Percentiles rank a stretch among this genome's conserved stretches.
phyloP scores from a whole-genome alignment of 2,329 filamentous ascomycete genomes.

The Trichophyton verrucosum region DNA sequence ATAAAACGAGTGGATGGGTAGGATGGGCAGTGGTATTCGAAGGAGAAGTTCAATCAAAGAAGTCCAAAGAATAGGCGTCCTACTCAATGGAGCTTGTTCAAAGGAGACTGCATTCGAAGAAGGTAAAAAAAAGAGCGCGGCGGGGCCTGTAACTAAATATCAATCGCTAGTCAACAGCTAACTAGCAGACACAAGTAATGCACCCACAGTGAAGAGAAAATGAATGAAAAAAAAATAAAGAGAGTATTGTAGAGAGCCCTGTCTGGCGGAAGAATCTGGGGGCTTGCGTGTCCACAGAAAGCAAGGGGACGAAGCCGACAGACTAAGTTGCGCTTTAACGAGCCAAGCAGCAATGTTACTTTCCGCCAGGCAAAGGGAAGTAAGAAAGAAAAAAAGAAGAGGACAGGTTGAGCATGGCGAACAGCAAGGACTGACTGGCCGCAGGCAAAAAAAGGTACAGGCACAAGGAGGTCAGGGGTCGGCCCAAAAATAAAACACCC shows the following conservation, averaged over 20 bases:
- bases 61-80: neutral
- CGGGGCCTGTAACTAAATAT: neutral
- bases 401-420: neutral
- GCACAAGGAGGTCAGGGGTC: no score
- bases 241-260: neutral
- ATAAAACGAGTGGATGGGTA: neutral
- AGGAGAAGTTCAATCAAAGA: neutral
- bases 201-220: neutral
- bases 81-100: neutral
- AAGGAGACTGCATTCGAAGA: neutral
- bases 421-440: no score
- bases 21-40: neutral
- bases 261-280: neutral
- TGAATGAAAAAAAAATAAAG: neutral
- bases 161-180: neutral
- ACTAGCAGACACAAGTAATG: neutral
- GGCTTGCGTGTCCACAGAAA: neutral
- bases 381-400: neutral
- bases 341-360: slow-evolving; percentile 1
- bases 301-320: neutral
- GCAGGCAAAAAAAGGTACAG: no score
- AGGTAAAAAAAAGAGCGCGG: neutral
- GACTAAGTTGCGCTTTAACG: neutral
- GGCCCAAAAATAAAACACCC: no score
- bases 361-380: neutral